Base-by-base conservation (phyloP, 1,284 basidiomycete genomes). In the Fomitopsis betulina region DNA sequence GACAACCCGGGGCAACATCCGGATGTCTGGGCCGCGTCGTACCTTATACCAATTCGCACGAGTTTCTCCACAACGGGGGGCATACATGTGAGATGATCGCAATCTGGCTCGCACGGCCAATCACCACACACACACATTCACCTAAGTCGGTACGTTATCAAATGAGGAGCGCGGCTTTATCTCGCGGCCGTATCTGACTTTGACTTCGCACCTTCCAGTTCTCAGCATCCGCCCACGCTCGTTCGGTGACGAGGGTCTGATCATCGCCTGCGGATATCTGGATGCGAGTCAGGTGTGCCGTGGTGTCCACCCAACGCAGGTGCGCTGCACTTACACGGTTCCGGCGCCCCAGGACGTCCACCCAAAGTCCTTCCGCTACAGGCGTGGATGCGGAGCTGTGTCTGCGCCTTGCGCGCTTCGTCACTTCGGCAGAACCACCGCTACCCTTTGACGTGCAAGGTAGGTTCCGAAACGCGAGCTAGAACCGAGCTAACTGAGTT, bases 231-330 rank as follows among this genome's bases (percentile, higher is more conserved):
- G 17, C 49, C 32, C 49, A 33, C 49, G 49, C 33, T 51, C 49
- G 30, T 51, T 51, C 49, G 30, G 53, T n/a, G 58, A 47, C 45
- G 45, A 47, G 45, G 6, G 45, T 47, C 45, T 53, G 56, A 56
- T 51, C 54, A 43, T 27, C 35, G 54, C 55, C 42, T 9, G 8
- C 13, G 12, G 6, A 6, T 45, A 4, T 25, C 25, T 15, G 21
- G 13, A 19, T 19, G 21, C n/a, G 39, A 10, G 45, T 47, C 45
- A 27, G 45, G 45, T 47, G 25, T 27, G 45, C 45, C 45, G 23
- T 27, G 23, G 23, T 47, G 6, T 27, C 21, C 45, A 4, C 27
- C 25, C 9, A 27, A 13, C 25, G 25, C 23, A 23, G 45, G 10
- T n/a, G 45, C 45, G 15, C 45, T 47, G 15, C 23, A 47, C 45